A percentile compares a stretch with the other conserved stretches of the same genome.
phyloP scores from a whole-genome alignment of 139 green algal species.

The Closterium sp. region DNA sequence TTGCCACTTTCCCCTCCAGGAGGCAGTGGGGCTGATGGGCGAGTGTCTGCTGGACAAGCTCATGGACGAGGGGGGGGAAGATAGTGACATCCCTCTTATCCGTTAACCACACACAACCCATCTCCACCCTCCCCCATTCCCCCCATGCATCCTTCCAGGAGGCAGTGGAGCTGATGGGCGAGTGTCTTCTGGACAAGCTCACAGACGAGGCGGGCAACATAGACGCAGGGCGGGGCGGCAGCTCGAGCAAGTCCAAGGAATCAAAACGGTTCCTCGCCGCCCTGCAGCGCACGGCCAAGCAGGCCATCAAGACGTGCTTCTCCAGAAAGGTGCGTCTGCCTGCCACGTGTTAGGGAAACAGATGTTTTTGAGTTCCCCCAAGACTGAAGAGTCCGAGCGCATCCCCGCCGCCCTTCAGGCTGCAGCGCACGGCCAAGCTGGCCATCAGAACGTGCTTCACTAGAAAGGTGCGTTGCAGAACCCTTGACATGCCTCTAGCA shows the following conservation, averaged over 20 bases:
- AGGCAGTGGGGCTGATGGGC: neutral
- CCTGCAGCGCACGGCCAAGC: neutral
- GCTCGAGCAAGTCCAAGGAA: conserved; percentile 45
- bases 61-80: conserved; percentile 27
- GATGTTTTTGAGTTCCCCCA: no score
- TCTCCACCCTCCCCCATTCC: no score
- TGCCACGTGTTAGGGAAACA: no score
- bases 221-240: conserved; percentile 3
- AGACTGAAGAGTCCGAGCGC: conserved; percentile 39
- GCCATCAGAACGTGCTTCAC: neutral
- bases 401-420: neutral
- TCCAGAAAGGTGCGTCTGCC: neutral
- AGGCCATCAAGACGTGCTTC: neutral
- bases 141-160: no score
- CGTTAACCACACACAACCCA: neutral
- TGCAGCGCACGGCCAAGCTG: conserved; percentile 1
- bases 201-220: conserved; percentile 38
- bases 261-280: conserved; percentile 34
- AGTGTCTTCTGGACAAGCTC: conserved; percentile 45
- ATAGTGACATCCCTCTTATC: neutral
- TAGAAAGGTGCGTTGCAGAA: neutral
- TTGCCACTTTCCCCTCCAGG: conserved; percentile 6
- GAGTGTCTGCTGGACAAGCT: conserved; percentile 26
- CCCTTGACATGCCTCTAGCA: no score
- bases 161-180: conserved; percentile 53